These are phyloP conservation scores for Scheffersomyces titani DNA, from an alignment of 1,139 yeast genomes.

Conservation along the genomic window DNA sequence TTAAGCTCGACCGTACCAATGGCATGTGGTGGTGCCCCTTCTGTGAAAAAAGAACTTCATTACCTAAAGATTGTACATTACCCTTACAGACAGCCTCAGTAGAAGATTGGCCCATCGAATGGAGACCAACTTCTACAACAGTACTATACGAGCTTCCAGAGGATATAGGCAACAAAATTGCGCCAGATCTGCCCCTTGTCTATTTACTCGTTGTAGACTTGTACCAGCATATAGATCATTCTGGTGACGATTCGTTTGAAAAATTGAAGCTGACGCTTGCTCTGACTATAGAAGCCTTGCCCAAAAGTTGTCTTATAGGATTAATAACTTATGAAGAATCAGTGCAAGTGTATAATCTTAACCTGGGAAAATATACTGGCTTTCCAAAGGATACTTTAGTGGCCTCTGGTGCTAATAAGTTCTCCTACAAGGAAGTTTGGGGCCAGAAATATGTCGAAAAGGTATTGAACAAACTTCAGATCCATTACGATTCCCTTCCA, in stretches of 20 bases:
- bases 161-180: slow-evolving; percentile 16
- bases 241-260: slow-evolving; percentile 17
- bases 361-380: neutral
- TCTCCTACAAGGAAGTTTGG: slow-evolving; percentile 4
- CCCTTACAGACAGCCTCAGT: slow-evolving; percentile 15
- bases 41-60: slow-evolving; percentile 25
- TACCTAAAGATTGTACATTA: slow-evolving; percentile 21
- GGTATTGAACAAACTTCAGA: slow-evolving; percentile 10
- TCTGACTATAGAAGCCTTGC: slow-evolving; percentile 19
- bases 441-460: slow-evolving; percentile 2
- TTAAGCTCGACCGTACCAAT: slow-evolving; percentile 30
- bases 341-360: slow-evolving; percentile 26
- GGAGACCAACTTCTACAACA: slow-evolving; percentile 23
- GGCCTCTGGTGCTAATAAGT: neutral
- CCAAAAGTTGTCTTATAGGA: slow-evolving; percentile 22
- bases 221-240: slow-evolving; percentile 30
- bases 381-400: neutral
- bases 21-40: slow-evolving; percentile 46
- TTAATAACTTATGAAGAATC: slow-evolving; percentile 31
- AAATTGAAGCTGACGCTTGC: slow-evolving; percentile 18
- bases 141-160: slow-evolving; percentile 31
- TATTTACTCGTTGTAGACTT: slow-evolving; percentile 30
- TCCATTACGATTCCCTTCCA: slow-evolving; percentile 2
- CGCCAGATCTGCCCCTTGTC: slow-evolving; percentile 11
- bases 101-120: slow-evolving; percentile 29